Percentiles rank a stretch among this genome's conserved stretches.
Evolutionary conservation across 2,329 filamentous ascomycete genomes (phyloP).

Genomic region (Pseudogymnoascus sp.): DNA sequence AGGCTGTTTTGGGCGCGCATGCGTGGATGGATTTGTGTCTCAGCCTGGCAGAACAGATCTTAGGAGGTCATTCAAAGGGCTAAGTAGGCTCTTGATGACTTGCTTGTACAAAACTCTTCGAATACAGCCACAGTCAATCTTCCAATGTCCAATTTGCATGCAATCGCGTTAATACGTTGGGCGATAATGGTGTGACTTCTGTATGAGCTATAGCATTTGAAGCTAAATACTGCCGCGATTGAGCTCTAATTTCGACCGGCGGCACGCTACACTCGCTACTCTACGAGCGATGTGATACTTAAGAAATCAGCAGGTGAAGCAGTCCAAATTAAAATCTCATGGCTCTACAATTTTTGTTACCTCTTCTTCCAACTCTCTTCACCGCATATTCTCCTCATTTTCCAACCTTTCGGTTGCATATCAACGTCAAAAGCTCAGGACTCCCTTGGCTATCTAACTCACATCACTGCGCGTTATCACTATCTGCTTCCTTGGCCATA

Average conservation of each 20-base stretch:
- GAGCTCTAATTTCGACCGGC: neutral
- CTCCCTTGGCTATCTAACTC: neutral
- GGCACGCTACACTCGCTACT: neutral
- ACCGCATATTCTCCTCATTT: neutral
- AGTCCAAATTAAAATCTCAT: neutral
- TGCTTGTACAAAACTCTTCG: slow-evolving; percentile 9
- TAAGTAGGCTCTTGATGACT: slow-evolving; percentile 9
- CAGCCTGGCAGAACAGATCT: slow-evolving; percentile 7
- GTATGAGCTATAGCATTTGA: neutral
- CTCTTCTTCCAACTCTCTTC: neutral
- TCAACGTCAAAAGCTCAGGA: neutral
- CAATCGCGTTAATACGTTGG: neutral
- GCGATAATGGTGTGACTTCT: neutral
- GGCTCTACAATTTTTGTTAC: neutral
- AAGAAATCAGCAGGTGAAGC: neutral
- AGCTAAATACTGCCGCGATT: neutral
- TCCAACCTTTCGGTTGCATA: neutral
- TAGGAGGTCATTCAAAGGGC: slow-evolving; percentile 4
- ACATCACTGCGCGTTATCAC: neutral
- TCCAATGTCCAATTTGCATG: neutral
- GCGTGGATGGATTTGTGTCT: slow-evolving; percentile 9
- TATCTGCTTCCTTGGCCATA: neutral
- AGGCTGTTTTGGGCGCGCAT: slow-evolving; percentile 7
- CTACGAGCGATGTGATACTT: neutral
- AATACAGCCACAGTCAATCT: slow-evolving; percentile 10